phyloP scores from a whole-genome alignment of 192 early-diverging fungal species.

The Backusella tarrabulga region DNA sequence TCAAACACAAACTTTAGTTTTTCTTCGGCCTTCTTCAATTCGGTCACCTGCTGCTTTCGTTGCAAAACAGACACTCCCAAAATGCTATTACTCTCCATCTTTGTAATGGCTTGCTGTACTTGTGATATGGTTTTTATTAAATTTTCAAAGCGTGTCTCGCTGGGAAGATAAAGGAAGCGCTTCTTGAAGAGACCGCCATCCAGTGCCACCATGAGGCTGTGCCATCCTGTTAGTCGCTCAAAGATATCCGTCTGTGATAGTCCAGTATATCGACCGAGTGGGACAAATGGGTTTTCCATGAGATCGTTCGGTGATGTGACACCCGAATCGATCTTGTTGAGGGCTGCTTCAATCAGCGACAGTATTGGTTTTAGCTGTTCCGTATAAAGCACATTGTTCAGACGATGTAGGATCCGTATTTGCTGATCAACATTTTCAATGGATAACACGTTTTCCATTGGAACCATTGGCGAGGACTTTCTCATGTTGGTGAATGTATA shows the following conservation, averaged over 20 bases:
- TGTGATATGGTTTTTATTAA: background rate
- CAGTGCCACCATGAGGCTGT: background rate
- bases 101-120: background rate
- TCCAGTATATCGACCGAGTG: background rate
- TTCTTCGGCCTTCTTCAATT: background rate
- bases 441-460: background rate
- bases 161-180: background rate
- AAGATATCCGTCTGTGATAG: background rate
- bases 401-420: background rate
- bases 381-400: background rate
- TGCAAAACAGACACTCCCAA: background rate
- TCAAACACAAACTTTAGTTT: background rate
- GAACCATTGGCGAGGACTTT: background rate
- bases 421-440: background rate
- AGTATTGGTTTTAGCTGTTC: background rate
- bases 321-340: background rate
- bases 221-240: background rate
- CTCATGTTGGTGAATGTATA: background rate
- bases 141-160: background rate
- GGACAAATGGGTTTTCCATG: background rate
- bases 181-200: background rate
- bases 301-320: background rate
- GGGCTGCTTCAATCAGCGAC: background rate
- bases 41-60: background rate
- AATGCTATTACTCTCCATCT: background rate